phyloP scores from a whole-genome alignment of 495 filamentous ascomycete species.

The Aspergillus sparsus region DNA sequence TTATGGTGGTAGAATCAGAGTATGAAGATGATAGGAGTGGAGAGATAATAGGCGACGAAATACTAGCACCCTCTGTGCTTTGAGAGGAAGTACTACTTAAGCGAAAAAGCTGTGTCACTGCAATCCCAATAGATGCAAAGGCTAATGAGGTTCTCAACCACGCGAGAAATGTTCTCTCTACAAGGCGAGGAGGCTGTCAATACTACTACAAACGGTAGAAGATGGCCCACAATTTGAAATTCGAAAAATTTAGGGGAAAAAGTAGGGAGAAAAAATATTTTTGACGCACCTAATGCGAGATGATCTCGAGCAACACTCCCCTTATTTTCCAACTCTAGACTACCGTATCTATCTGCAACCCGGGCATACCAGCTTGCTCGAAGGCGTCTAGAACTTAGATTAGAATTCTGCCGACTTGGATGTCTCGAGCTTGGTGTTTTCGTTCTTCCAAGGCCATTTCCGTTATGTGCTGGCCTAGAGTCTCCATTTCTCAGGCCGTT shows the following conservation, averaged over 20 bases:
- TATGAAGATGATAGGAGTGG: constrained; percentile 29
- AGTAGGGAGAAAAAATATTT: constrained; percentile 9
- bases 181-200: constrained; percentile 8
- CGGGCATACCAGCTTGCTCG: constrained; percentile 46
- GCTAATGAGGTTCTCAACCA: constrained; percentile 95
- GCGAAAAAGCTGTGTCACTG: constrained; percentile 93
- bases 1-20: constrained; percentile 21
- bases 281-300: constrained; percentile 77
- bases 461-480: constrained; percentile 5
- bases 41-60: constrained; percentile 19
- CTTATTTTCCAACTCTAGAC: constrained; percentile 92
- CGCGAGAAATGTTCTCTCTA: constrained; percentile 95
- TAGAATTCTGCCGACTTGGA: constrained; percentile 19
- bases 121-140: constrained; percentile 95
- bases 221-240: too few species aligned
- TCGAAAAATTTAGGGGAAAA: constrained; percentile 2
- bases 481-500: constrained; percentile 24
- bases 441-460: constrained; percentile 15
- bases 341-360: constrained; percentile 68
- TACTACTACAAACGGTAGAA: background rate
- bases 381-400: constrained; percentile 24
- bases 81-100: constrained; percentile 64
- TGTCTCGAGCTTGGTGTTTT: constrained; percentile 13
- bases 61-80: constrained; percentile 11
- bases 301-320: constrained; percentile 95